These are phyloP conservation scores for Panicum miliaceum DNA, from an alignment of 176 grass and related monocot genomes.

Conservation along the genomic window DNA sequence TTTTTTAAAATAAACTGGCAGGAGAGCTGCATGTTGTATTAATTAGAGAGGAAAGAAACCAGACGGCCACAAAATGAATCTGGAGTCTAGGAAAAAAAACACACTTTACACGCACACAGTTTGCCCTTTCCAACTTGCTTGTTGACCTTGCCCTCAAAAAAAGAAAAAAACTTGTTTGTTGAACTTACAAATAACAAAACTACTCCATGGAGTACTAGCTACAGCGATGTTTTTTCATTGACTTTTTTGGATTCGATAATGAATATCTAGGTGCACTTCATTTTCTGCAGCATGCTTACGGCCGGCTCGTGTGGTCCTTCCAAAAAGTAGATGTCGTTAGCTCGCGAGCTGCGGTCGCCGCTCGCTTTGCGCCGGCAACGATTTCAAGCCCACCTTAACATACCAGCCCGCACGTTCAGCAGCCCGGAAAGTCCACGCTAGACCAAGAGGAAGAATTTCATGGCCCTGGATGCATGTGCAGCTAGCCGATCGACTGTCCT, in stretches of 20 bases:
- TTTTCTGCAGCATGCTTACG: background rate
- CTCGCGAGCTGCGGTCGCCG: background rate
- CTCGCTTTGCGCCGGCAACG: background rate
- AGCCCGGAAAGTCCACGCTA: slow-evolving; percentile 5
- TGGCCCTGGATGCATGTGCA: background rate
- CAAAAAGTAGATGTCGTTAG: background rate
- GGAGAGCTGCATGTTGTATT: too few species aligned
- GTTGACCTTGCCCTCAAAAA: too few species aligned
- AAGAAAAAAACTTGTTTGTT: too few species aligned
- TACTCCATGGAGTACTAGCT: background rate
- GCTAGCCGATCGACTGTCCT: background rate
- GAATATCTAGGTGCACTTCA: background rate
- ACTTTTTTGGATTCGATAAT: background rate
- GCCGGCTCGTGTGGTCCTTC: too few species aligned
- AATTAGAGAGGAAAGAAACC: too few species aligned
- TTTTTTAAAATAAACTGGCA: too few species aligned
- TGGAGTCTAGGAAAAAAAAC: too few species aligned
- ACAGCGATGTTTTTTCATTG: background rate
- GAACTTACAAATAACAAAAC: too few species aligned
- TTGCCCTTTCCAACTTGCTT: too few species aligned
- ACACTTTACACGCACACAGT: too few species aligned
- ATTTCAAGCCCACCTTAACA: slow-evolving; percentile 31
- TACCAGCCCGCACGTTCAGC: slow-evolving; percentile 30
- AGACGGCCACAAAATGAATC: too few species aligned
- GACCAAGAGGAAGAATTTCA: background rate